Evolutionary conservation across 805 yeast species (phyloP).

Genomic region (Wickerhamiella musiphila): DNA sequence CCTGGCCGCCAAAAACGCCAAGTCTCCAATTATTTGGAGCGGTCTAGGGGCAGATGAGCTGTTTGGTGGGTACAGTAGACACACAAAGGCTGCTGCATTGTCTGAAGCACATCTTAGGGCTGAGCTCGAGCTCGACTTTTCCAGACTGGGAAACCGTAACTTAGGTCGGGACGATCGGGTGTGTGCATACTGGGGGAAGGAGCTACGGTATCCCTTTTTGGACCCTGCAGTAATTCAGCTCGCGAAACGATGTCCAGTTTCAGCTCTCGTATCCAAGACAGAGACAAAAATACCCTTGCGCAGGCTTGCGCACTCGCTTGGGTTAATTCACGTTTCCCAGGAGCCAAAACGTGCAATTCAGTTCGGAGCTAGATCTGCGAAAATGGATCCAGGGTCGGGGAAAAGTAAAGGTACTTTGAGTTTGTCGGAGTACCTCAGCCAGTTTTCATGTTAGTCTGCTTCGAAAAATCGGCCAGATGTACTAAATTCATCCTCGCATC

Average conservation of each 20-base stretch:
- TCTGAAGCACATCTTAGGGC: conserved; percentile 29
- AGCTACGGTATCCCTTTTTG: conserved; percentile 72
- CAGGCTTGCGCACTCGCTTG: conserved; percentile 33
- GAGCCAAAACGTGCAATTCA: conserved; percentile 92
- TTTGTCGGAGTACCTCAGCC: too few species aligned
- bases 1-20: conserved; percentile 59
- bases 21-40: conserved; percentile 61
- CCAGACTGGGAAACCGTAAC: conserved; percentile 60
- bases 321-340: conserved; percentile 36
- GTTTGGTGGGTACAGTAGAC: conserved; percentile 90
- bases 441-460: too few species aligned
- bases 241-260: conserved; percentile 20
- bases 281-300: conserved; percentile 35
- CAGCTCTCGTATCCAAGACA: conserved; percentile 25
- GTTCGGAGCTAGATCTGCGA: conserved; percentile 91
- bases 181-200: conserved; percentile 73
- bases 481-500: too few species aligned
- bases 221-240: conserved; percentile 39
- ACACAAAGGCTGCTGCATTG: conserved; percentile 26
- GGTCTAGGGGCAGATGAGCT: conserved; percentile 97
- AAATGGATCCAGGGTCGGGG: conserved; percentile 68
- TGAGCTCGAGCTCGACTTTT: conserved; percentile 56
- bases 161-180: conserved; percentile 87
- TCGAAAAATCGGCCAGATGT: too few species aligned
- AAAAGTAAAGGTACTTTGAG: conserved; percentile 59